phyloP scores from a whole-genome alignment of 192 early-diverging fungal genomes.

The Coemansia furcata region DNA sequence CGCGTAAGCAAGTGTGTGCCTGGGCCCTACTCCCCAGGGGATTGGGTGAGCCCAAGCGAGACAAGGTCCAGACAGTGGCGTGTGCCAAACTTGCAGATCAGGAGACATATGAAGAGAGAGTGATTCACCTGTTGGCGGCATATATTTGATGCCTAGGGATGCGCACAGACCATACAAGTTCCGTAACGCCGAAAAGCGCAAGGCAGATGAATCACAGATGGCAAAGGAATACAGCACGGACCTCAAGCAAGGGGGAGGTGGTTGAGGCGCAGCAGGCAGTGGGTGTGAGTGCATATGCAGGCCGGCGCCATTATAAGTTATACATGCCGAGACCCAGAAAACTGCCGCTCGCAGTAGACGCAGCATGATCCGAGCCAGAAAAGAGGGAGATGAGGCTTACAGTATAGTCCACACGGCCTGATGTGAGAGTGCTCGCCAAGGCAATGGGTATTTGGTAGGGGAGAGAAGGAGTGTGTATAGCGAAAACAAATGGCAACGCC shows the following conservation, averaged over 20 bases:
- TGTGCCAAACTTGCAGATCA: not conserved
- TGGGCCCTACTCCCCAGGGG: not conserved
- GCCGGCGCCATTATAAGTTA: not conserved
- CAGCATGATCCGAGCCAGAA: conserved; percentile 1
- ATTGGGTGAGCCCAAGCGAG: not conserved
- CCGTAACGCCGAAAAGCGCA: not conserved
- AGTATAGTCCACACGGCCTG: not conserved
- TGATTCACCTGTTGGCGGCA: not conserved
- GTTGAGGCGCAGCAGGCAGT: not conserved
- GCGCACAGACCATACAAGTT: conserved; percentile 4
- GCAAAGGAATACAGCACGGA: not conserved
- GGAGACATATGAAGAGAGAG: not conserved
- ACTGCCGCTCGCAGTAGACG: not conserved
- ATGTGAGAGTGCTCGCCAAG: not conserved
- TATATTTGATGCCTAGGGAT: not conserved
- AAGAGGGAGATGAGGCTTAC: conserved; percentile 2
- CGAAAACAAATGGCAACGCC: not conserved
- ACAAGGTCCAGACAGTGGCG: not conserved
- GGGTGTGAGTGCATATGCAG: conserved; percentile 1
- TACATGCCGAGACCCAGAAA: conserved; percentile 2
- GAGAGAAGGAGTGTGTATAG: not conserved
- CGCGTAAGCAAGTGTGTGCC: not conserved
- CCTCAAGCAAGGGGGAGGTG: not conserved
- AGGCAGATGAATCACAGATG: not conserved
- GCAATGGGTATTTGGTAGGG: not conserved